These are phyloP conservation scores for Canavalia gladiata DNA, from an alignment of 306 rosid genomes.

Conservation along the genomic window DNA sequence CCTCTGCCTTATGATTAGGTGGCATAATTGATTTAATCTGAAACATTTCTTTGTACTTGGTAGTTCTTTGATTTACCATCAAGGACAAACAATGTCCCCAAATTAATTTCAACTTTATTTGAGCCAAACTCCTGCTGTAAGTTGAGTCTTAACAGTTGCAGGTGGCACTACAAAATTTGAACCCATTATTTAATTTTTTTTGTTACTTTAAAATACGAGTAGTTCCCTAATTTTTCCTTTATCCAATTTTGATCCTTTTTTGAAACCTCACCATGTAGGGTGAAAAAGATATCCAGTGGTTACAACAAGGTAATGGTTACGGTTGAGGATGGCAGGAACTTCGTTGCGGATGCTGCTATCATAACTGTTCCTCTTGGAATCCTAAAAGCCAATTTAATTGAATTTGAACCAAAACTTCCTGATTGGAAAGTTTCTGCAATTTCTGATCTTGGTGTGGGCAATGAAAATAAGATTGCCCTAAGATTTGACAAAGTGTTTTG, in stretches of 20 bases:
- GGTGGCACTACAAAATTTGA: conserved; percentile 2
- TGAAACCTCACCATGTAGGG: conserved; percentile 50
- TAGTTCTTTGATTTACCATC: conserved; percentile 27
- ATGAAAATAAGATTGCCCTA: conserved; percentile 79
- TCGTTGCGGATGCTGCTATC: conserved; percentile 63
- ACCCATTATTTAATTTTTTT: neutral
- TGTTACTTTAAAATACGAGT: neutral
- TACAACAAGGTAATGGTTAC: conserved; percentile 72
- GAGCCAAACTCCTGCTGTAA: neutral
- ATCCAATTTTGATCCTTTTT: conserved; percentile 39
- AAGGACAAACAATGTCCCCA: neutral
- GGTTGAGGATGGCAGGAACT: conserved; percentile 66
- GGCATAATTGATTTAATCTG: conserved; percentile 18
- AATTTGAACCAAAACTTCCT: conserved; percentile 74
- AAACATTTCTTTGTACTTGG: neutral
- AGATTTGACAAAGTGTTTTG: conserved; percentile 71
- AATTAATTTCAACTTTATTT: neutral
- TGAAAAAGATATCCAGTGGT: conserved; percentile 61
- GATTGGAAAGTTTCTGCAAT: conserved; percentile 80
- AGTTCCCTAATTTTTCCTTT: neutral
- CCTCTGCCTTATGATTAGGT: conserved; percentile 11
- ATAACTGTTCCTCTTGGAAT: conserved; percentile 75
- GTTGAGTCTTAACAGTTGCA: neutral
- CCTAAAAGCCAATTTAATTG: conserved; percentile 74
- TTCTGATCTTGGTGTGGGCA: conserved; percentile 83